Percentiles rank a stretch among this genome's conserved stretches.
Evolutionary conservation across 257 asterid genomes (phyloP).

Genomic region (Avicennia marina): DNA sequence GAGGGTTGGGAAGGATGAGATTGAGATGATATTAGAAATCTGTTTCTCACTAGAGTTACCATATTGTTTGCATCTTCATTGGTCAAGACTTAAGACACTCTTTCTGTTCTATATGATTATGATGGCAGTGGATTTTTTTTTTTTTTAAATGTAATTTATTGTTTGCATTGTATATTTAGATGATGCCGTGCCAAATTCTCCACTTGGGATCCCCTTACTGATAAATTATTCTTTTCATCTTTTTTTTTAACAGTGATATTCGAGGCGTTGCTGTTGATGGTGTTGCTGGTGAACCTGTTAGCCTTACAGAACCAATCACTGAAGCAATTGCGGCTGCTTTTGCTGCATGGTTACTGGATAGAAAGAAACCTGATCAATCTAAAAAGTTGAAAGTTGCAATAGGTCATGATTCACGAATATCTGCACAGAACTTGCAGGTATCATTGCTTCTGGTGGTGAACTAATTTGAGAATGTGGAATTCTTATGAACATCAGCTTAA

Average conservation of each 20-base stretch:
- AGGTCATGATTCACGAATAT: constrained; percentile 94
- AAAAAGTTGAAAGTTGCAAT: constrained; percentile 71
- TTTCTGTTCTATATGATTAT: too few species aligned
- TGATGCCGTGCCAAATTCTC: constrained; percentile 8
- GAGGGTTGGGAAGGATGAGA: not conserved
- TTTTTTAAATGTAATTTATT: constrained; percentile 1
- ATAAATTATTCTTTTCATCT: not conserved
- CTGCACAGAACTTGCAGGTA: constrained; percentile 91
- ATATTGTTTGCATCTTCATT: too few species aligned
- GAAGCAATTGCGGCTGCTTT: constrained; percentile 98
- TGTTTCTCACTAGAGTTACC: not conserved
- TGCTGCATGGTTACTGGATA: constrained; percentile 77
- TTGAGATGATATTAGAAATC: not conserved
- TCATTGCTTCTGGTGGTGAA: not conserved
- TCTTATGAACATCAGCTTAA: not conserved
- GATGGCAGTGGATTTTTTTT: too few species aligned
- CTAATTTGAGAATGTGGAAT: not conserved
- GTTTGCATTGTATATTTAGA: constrained; percentile 1
- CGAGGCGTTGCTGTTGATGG: constrained; percentile 98
- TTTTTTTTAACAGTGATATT: constrained; percentile 67
- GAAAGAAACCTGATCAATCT: constrained; percentile 55
- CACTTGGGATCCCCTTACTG: constrained; percentile 6
- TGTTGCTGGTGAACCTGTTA: constrained; percentile 85
- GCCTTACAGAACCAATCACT: constrained; percentile 79
- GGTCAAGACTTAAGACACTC: too few species aligned